Evolutionary conservation across 352 stramenopile species (phyloP).

Genomic region (Aphanomyces stellatus): DNA sequence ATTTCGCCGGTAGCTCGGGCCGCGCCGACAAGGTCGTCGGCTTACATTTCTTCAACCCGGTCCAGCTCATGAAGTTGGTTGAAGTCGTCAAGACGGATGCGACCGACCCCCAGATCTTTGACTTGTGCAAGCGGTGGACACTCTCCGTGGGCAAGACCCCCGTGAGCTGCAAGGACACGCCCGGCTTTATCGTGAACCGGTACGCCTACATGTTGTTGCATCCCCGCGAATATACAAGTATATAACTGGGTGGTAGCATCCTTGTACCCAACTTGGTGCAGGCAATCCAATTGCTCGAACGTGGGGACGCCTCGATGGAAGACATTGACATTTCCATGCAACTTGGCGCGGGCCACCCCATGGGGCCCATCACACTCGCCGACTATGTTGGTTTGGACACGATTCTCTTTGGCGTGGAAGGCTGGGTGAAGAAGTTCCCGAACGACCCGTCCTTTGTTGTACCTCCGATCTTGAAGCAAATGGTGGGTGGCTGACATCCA

Average conservation of each 20-base stretch:
- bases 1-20: slow-evolving; percentile 91
- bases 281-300: slow-evolving; percentile 91
- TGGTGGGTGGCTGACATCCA: no score
- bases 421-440: slow-evolving; percentile 94
- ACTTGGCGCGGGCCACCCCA: slow-evolving; percentile 94
- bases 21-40: slow-evolving; percentile 90
- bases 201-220: slow-evolving; percentile 47
- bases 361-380: slow-evolving; percentile 90
- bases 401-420: slow-evolving; percentile 92
- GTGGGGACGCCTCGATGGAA: slow-evolving; percentile 88
- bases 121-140: slow-evolving; percentile 87
- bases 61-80: slow-evolving; percentile 93
- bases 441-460: slow-evolving; percentile 95
- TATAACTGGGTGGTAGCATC: slow-evolving; percentile 26
- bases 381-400: slow-evolving; percentile 98
- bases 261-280: slow-evolving; percentile 71
- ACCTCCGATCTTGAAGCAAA: slow-evolving; percentile 85
- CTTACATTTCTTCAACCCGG: slow-evolving; percentile 99
- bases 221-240: neutral
- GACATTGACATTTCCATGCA: slow-evolving; percentile 98
- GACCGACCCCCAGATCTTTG: slow-evolving; percentile 88
- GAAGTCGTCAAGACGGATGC: slow-evolving; percentile 94
- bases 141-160: slow-evolving; percentile 90
- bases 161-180: slow-evolving; percentile 93
- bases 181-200: slow-evolving; percentile 98